Evolutionary conservation across 441 rosid genomes (phyloP).

Genomic region (Geranium incanum): DNA sequence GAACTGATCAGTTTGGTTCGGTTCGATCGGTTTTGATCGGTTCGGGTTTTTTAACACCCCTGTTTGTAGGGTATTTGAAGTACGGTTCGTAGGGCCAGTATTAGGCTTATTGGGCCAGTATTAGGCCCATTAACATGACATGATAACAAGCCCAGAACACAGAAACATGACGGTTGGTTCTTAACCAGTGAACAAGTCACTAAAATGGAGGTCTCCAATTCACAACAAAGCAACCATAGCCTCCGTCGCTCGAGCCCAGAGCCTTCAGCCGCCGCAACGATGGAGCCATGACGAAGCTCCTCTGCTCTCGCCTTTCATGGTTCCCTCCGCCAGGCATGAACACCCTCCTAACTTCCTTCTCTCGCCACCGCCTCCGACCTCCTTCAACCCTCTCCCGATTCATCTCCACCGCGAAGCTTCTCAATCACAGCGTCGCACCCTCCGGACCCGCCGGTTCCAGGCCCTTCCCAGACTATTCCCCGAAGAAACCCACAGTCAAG

Average conservation of each 20-base stretch:
- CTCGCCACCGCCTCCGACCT: slow-evolving; percentile 26
- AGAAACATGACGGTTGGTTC: background rate
- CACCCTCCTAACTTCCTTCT: slow-evolving; percentile 30
- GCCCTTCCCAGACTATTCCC: slow-evolving; percentile 78
- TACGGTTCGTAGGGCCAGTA: no score
- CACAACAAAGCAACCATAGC: background rate
- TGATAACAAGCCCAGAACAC: background rate
- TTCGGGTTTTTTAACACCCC: no score
- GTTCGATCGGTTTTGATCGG: no score
- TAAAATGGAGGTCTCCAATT: background rate
- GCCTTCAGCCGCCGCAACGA: slow-evolving; percentile 2
- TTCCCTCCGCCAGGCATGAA: slow-evolving; percentile 39
- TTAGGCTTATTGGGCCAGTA: background rate
- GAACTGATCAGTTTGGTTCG: no score
- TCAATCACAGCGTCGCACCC: slow-evolving; percentile 26
- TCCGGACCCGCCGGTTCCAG: slow-evolving; percentile 34
- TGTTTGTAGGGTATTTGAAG: no score
- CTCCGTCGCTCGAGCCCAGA: background rate
- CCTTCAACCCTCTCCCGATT: slow-evolving; percentile 18
- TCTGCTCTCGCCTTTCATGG: slow-evolving; percentile 31
- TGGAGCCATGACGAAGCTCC: background rate
- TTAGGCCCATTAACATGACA: background rate
- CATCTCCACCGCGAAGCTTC: slow-evolving; percentile 16
- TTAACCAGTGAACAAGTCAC: background rate
- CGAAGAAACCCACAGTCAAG: slow-evolving; percentile 57